Base-by-base conservation (phyloP, 2,329 filamentous ascomycete species). In the Alternaria tenuissima region DNA sequence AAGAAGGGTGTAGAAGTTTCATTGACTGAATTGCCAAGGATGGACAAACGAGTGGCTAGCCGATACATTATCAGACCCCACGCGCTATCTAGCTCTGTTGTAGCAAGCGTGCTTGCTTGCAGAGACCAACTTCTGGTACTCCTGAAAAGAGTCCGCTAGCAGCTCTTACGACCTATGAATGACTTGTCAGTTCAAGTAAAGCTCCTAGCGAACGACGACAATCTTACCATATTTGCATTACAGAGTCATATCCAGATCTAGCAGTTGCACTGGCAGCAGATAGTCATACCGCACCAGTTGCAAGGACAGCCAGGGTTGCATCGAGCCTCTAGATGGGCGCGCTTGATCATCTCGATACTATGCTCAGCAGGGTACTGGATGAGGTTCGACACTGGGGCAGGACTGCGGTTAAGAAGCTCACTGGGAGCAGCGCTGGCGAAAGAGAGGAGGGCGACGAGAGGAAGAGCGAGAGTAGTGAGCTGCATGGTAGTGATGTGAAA, bases 231-330 rank as follows among this genome's bases (percentile, higher is more conserved):
- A 41, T 9, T 5, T 22, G 5, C 18, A 22, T 30, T 30, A 5
- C 11, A 30, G 28, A 36, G 18, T 14, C 39, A 5, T 42, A 2
- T 24, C 30, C 11, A 34, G 2, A 26, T 26, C 38, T 59, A 55
- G 43, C 57, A 55, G 9, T 55, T 14, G 38, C 57, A 59, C 57
- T 59, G 5, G 52, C 57, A 59, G 52, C 57, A 59, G n/a, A 59
- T 34, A 3, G 52, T 59, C 57, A 55, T 59, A 28, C 57, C 57
- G 26, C 51, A 59, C 51, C 51, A 57, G 41, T 20, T 48, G 39
- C 58, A 61, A 46, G 58, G 58, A 42, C 42, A 57, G n/a, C 38
- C 34, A 34, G 28, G 3, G n/a, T 61, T 36, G 53, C 58, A 57
- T 39, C 34, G 32, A 42, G 53, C 53, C 26, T 57, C 58, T 3